These are phyloP conservation scores for Allium fistulosum DNA, from an alignment of 106 monocot genomes.

Conservation along the genomic window DNA sequence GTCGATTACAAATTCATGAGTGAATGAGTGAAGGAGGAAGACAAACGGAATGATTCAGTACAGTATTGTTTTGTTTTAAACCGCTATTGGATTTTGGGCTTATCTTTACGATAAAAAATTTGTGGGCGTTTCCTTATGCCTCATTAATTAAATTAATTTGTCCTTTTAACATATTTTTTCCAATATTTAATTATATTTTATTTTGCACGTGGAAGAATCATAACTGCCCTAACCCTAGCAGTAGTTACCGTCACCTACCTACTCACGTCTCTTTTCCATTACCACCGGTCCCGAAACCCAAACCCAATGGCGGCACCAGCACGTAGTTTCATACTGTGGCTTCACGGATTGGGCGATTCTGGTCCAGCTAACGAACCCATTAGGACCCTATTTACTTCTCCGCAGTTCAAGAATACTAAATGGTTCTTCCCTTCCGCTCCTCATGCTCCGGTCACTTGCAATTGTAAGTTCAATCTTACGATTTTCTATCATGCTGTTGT, in stretches of 20 bases:
- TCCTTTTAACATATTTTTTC: too few relatives aligned
- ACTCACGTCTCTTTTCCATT: conserved; percentile 7
- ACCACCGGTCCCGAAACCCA: not conserved
- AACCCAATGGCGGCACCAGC: not conserved
- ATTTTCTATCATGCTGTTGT: not conserved
- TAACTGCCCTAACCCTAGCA: conserved; percentile 12
- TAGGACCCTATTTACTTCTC: conserved; percentile 51
- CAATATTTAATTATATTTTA: too few relatives aligned
- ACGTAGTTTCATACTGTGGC: conserved; percentile 69
- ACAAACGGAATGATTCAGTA: too few relatives aligned
- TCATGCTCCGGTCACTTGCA: conserved; percentile 56
- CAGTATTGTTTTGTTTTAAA: too few relatives aligned
- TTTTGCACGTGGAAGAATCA: not conserved
- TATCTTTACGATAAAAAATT: too few relatives aligned
- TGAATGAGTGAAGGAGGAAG: too few relatives aligned
- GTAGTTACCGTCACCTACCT: conserved; percentile 6
- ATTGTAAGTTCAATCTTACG: conserved; percentile 27
- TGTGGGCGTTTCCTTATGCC: too few relatives aligned
- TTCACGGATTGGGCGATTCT: conserved; percentile 74
- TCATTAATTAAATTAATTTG: too few relatives aligned
- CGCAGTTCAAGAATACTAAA: conserved; percentile 46
- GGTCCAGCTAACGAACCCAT: conserved; percentile 75
- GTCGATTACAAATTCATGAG: too few relatives aligned
- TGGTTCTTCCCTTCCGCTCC: conserved; percentile 87
- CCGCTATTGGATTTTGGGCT: too few relatives aligned